Evolutionary conservation across 2,329 filamentous ascomycete genomes (phyloP).

Genomic region (Microcera coccophila): DNA sequence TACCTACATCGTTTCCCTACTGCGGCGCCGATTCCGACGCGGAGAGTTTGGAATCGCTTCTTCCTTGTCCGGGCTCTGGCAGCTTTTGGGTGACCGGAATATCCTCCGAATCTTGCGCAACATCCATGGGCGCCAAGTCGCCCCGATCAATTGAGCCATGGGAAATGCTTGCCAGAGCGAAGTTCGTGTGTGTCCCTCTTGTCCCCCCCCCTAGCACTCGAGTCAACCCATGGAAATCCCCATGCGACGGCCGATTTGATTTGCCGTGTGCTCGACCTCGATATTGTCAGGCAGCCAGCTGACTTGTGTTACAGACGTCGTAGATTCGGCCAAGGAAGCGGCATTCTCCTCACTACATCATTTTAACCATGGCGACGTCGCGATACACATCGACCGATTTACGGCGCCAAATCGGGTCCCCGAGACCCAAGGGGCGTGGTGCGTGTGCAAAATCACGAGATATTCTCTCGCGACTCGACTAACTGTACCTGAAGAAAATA

Average conservation of each 20-base stretch:
- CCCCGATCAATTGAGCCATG: conserved; percentile 45
- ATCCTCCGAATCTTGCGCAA: conserved; percentile 19
- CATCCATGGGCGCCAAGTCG: conserved; percentile 43
- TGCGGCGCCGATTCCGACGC: background rate
- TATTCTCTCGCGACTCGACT: conserved; percentile 8
- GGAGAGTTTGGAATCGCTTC: background rate
- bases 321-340: conserved; percentile 40
- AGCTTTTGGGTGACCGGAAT: too few relatives aligned
- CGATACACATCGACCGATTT: conserved; percentile 45
- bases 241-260: too few relatives aligned
- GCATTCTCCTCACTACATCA: conserved; percentile 24
- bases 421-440: conserved; percentile 55
- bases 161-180: conserved; percentile 42
- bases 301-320: conserved; percentile 35
- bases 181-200: conserved; percentile 35
- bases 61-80: background rate
- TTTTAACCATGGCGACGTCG: conserved; percentile 43
- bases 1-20: background rate
- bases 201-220: conserved; percentile 10
- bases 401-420: conserved; percentile 52
- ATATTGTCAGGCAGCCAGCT: too few relatives aligned
- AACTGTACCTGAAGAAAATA: conserved; percentile 57
- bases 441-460: conserved; percentile 25
- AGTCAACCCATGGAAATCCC: too few relatives aligned
- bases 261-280: too few relatives aligned